Conservation (phyloP, 2,329 filamentous ascomycete species). For the Calycina herbarum region DNA sequence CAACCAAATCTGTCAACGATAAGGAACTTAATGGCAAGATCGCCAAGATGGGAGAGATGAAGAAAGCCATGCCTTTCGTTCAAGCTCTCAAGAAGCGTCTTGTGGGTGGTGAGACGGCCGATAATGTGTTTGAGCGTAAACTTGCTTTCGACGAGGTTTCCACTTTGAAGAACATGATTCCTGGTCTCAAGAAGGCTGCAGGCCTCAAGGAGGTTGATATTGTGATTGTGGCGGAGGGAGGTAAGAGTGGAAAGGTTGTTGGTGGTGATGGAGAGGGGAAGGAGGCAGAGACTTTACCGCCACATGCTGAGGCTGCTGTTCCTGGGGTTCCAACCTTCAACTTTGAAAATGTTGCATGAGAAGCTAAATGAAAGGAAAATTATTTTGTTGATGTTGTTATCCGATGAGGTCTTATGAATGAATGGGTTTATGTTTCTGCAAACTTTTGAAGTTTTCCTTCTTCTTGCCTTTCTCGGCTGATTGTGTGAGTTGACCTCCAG, state of each 20-base stretch:
- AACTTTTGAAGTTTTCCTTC: no score
- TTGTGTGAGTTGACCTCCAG: no score
- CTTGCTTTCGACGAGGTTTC: constrained; percentile 82
- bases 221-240: constrained; percentile 68
- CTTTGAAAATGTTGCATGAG: constrained; percentile 72
- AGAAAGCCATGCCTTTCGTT: constrained; percentile 98
- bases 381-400: neutral
- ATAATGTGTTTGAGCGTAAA: constrained; percentile 77
- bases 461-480: no score
- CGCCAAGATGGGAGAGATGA: constrained; percentile 83
- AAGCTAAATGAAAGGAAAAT: neutral
- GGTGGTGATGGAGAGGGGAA: constrained; percentile 51
- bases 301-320: constrained; percentile 69
- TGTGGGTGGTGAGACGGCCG: constrained; percentile 64
- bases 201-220: constrained; percentile 72
- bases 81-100: constrained; percentile 84
- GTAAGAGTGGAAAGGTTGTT: constrained; percentile 57
- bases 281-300: constrained; percentile 58
- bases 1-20: constrained; percentile 67
- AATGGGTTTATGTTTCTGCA: neutral
- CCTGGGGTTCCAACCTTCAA: constrained; percentile 80
- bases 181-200: constrained; percentile 74
- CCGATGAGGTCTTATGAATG: constrained; percentile 1
- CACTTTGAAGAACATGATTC: constrained; percentile 75
- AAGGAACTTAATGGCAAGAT: constrained; percentile 78